Conservation (phyloP, 768 basidiomycete species). For the Mycena chlorophos region DNA sequence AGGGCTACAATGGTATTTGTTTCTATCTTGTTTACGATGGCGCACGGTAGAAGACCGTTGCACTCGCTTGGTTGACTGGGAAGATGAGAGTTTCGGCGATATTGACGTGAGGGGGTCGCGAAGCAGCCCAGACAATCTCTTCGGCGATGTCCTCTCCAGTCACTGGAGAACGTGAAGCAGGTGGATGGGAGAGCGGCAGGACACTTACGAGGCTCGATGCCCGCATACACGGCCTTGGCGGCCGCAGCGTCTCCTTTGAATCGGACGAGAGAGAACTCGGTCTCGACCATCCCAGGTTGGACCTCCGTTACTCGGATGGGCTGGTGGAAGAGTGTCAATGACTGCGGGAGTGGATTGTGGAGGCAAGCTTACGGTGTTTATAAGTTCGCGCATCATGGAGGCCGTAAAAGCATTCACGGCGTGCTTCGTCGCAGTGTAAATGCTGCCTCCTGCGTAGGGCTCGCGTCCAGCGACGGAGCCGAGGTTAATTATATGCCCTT, state of each 20-base stretch:
- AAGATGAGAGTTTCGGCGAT: conserved; percentile 79
- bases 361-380: conserved; percentile 57
- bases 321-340: not conserved
- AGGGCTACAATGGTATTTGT: not conserved
- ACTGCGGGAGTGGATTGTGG: not conserved
- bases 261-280: conserved; percentile 89
- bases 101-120: conserved; percentile 90
- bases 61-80: conserved; percentile 78
- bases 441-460: conserved; percentile 85
- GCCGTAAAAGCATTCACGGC: conserved; percentile 87
- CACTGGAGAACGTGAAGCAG: conserved; percentile 45
- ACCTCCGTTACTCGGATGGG: conserved; percentile 93
- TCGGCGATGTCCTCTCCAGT: conserved; percentile 88
- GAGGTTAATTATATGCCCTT: conserved; percentile 91
- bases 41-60: conserved; percentile 60
- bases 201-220: conserved; percentile 77
- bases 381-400: conserved; percentile 80
- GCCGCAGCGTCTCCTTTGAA: conserved; percentile 81
- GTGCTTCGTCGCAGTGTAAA: conserved; percentile 91
- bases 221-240: conserved; percentile 90
- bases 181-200: conserved; percentile 1
- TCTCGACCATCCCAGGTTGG: conserved; percentile 91
- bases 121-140: conserved; percentile 96
- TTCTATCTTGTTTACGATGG: conserved; percentile 33
- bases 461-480: conserved; percentile 91